Evolutionary conservation across 2,329 filamentous ascomycete genomes (phyloP).

Genomic region (Pleurostoma richardsiae): DNA sequence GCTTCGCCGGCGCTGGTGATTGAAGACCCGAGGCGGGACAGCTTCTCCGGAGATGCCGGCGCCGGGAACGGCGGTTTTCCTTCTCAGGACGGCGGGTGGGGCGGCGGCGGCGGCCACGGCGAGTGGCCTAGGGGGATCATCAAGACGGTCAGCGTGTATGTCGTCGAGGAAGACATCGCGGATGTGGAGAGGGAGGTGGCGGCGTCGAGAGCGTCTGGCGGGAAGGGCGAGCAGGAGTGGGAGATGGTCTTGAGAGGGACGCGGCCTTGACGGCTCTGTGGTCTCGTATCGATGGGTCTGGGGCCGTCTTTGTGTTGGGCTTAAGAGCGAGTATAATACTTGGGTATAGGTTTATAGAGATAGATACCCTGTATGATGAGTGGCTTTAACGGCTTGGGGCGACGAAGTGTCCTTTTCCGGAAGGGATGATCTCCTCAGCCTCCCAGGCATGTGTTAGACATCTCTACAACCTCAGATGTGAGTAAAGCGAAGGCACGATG

Average conservation of each 20-base stretch:
- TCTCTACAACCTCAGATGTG: too few species aligned
- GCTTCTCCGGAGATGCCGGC: conserved; percentile 8
- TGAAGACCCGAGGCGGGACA: conserved; percentile 15
- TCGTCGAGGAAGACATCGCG: conserved; percentile 24
- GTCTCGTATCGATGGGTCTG: too few species aligned
- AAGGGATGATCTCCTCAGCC: too few species aligned
- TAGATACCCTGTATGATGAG: too few species aligned
- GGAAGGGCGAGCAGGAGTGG: conserved; percentile 19
- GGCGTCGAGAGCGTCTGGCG: conserved; percentile 1
- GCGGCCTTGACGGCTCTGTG: too few species aligned
- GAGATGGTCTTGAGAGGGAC: conserved; percentile 12
- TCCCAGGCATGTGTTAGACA: too few species aligned
- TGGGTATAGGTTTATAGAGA: too few species aligned
- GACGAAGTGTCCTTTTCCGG: too few species aligned
- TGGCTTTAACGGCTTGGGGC: too few species aligned
- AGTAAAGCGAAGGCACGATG: too few species aligned
- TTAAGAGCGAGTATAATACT: too few species aligned
- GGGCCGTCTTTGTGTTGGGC: too few species aligned
- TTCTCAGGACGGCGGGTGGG: conserved; percentile 4
- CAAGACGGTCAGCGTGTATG: conserved; percentile 30
- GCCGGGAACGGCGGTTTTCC: not conserved
- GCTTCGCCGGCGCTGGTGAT: conserved; percentile 17
- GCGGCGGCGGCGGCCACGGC: conserved; percentile 1
- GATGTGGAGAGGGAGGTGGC: conserved; percentile 12
- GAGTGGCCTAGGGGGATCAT: conserved; percentile 28